Base-by-base conservation (phyloP, 169 alveolate genomes). In the Hammondia hammondi region DNA sequence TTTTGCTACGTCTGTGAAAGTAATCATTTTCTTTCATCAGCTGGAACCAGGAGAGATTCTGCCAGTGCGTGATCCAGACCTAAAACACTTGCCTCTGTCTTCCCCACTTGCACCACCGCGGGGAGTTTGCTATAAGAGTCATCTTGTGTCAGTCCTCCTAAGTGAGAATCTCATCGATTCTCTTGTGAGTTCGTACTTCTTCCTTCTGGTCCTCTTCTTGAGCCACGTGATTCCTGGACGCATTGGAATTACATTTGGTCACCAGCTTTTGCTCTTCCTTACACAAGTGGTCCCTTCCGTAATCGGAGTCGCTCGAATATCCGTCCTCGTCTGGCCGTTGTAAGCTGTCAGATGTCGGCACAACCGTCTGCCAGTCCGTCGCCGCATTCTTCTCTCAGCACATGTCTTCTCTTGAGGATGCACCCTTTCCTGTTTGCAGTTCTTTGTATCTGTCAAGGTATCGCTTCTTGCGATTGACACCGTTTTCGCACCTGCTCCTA, bases 271-370 rank as follows among this genome's bases (percentile, higher is more conserved):
- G 21, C 73, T 61, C 29, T 24, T 61, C 73, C 73, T 61, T 24
- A 10, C 19, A 24, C 73, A 61, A 61, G 73, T 29, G 6, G 73
- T 61, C 21, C 27, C 73, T 3, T 61, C 73, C 21, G 6, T 24
- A 24, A 61, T 61, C n/a, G 73, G 73, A 29, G 5, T 61, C n/a
- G 73, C 32, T 9, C 73, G 73, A 61, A 12, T 61, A 29, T 61
- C 73, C n/a, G n/a, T 61, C 73, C 73, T 61, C 73, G 73, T 61
- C 73, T 61, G 73, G 73, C 73, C 73, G 6, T 61, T 61, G 73
- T 61, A 61, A 61, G 73, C 73, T 19, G 21, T 29, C 21, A 17
- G 6, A 29, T 61, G 73, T 24, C 21, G 73, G 73, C n/a, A 19
- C 73, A 61, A 61, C 6, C 73, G 6, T 10, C 32, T 61, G 57